These are phyloP conservation scores for Teunomyces lycoperdinae DNA, from an alignment of 805 yeast species.

Conservation along the genomic window DNA sequence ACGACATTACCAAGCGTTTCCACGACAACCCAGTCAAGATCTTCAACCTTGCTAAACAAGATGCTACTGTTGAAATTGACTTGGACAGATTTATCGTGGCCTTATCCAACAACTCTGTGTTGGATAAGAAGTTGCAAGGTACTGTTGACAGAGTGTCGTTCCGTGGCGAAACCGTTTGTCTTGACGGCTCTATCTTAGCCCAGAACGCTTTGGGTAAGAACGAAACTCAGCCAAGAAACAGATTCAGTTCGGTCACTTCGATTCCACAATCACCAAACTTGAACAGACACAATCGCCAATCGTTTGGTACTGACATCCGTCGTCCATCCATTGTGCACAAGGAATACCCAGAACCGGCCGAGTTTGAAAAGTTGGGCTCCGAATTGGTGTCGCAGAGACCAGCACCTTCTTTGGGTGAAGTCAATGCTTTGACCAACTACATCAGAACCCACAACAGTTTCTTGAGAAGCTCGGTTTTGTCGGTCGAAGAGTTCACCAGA, in stretches of 20 bases:
- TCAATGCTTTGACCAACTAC: constrained; percentile 74
- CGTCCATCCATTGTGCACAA: constrained; percentile 34
- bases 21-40: constrained; percentile 80
- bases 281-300: constrained; percentile 33
- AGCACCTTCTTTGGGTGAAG: constrained; percentile 68
- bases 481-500: constrained; percentile 85
- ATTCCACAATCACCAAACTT: constrained; percentile 30
- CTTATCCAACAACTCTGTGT: constrained; percentile 35
- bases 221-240: constrained; percentile 44
- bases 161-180: constrained; percentile 73
- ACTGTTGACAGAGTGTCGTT: constrained; percentile 85
- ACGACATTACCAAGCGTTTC: constrained; percentile 68
- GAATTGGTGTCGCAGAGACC: constrained; percentile 72
- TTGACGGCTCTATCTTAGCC: constrained; percentile 75
- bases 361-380: constrained; percentile 52
- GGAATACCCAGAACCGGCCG: constrained; percentile 40
- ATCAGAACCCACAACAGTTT: constrained; percentile 86
- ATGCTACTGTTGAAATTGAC: constrained; percentile 77
- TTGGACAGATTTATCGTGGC: constrained; percentile 63
- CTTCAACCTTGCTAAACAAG: constrained; percentile 80
- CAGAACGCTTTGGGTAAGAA: constrained; percentile 59
- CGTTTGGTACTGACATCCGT: constrained; percentile 31
- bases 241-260: constrained; percentile 34
- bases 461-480: constrained; percentile 80
- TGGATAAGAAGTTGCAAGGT: constrained; percentile 58